These are phyloP conservation scores for Clathrus columnatus DNA, from an alignment of 768 basidiomycete species.

Conservation along the genomic window DNA sequence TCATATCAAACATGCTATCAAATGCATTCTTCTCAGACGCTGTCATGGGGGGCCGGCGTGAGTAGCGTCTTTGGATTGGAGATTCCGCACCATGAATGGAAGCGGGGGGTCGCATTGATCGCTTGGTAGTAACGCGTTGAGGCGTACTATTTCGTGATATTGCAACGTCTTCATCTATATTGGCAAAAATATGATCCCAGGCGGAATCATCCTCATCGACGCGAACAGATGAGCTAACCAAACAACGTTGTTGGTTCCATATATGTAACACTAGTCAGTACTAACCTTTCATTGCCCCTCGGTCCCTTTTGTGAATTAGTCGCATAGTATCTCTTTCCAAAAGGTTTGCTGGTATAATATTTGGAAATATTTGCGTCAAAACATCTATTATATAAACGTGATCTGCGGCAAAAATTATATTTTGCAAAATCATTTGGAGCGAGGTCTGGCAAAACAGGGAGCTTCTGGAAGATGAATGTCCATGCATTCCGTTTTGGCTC, in stretches of 20 bases:
- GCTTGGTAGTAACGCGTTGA: slow-evolving; percentile 4
- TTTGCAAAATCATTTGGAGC: no score
- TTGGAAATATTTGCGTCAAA: not conserved
- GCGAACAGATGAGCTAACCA: not conserved
- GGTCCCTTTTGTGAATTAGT: not conserved
- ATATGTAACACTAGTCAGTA: not conserved
- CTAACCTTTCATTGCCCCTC: not conserved
- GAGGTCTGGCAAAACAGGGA: no score
- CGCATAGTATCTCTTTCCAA: slow-evolving; percentile 1
- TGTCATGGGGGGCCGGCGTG: slow-evolving; percentile 52
- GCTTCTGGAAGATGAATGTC: no score
- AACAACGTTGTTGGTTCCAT: not conserved
- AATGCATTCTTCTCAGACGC: slow-evolving; percentile 58
- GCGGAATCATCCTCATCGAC: slow-evolving; percentile 18
- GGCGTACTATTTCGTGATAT: slow-evolving; percentile 14
- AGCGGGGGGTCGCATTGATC: not conserved
- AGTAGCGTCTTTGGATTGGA: slow-evolving; percentile 11
- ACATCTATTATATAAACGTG: no score
- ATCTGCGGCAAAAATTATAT: no score
- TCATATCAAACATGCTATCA: slow-evolving; percentile 65
- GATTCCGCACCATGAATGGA: slow-evolving; percentile 11
- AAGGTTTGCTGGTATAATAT: not conserved
- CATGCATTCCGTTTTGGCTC: no score
- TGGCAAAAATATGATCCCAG: slow-evolving; percentile 49
- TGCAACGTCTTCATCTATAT: slow-evolving; percentile 28